Evolutionary conservation across 2,329 filamentous ascomycete species (phyloP).

Genomic region (Penicillium crustosum): DNA sequence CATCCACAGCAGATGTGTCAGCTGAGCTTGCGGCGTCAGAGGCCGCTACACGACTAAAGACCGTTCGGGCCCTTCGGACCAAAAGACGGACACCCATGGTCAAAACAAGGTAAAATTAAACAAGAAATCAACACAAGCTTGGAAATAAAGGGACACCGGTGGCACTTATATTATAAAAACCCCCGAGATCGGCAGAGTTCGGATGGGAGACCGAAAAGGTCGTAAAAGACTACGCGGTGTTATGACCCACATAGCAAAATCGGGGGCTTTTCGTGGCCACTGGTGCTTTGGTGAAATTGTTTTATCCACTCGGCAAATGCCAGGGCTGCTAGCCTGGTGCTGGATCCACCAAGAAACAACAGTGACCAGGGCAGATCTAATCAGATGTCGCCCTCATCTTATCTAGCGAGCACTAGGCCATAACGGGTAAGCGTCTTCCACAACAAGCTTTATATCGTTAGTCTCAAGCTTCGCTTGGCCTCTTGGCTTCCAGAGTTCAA

Average conservation of each 20-base stretch:
- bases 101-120: not conserved
- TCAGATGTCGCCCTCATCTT: slow-evolving; percentile 6
- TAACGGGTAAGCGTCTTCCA: not conserved
- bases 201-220: not conserved
- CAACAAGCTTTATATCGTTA: not conserved
- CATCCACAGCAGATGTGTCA: not conserved
- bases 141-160: not conserved
- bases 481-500: not conserved
- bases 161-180: not conserved
- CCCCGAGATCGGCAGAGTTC: not conserved
- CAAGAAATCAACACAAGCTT: too few relatives aligned
- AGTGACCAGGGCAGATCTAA: not conserved
- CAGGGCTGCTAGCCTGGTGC: not conserved
- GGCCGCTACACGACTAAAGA: not conserved
- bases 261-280: not conserved
- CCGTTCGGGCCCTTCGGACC: not conserved
- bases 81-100: slow-evolving; percentile 1
- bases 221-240: not conserved
- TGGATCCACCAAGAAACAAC: not conserved
- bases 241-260: not conserved
- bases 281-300: not conserved
- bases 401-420: slow-evolving; percentile 1
- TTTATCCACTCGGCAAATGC: not conserved
- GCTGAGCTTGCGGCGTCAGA: not conserved
- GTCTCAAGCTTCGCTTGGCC: slow-evolving; percentile 9